Evolutionary conservation across 208 protist species (phyloP).

Genomic region (Wallacemonas sp.): DNA sequence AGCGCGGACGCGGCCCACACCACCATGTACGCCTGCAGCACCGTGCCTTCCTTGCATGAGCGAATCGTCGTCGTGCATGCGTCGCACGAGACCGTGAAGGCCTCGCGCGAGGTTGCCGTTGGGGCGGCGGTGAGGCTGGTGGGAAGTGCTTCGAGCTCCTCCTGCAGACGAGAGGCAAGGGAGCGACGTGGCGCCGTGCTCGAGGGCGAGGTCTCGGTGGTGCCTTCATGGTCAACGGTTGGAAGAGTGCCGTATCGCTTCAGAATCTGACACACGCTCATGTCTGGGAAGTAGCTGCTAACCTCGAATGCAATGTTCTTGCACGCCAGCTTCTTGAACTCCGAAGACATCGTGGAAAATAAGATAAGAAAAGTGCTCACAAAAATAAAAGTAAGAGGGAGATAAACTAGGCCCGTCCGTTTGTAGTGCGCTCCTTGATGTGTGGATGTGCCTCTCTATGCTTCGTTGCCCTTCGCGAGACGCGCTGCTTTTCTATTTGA

Average conservation of each 20-base stretch:
- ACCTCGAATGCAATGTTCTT: conserved; percentile 52
- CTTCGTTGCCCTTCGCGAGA: too few relatives aligned
- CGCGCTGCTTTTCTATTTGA: too few relatives aligned
- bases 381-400: conserved; percentile 12
- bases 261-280: conserved; percentile 40
- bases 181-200: conserved; percentile 5
- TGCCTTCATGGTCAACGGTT: conserved; percentile 9
- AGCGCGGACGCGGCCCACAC: conserved; percentile 64
- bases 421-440: too few relatives aligned
- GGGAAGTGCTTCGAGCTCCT: neutral
- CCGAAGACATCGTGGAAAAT: neutral
- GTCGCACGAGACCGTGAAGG: conserved; percentile 21
- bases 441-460: neutral
- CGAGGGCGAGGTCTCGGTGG: too few relatives aligned
- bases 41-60: conserved; percentile 31
- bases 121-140: neutral
- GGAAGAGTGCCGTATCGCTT: conserved; percentile 3
- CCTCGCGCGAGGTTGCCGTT: neutral
- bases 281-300: conserved; percentile 48
- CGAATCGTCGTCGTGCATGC: conserved; percentile 38
- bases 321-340: conserved; percentile 30
- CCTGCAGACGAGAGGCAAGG: conserved; percentile 23
- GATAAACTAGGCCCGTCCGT: too few relatives aligned
- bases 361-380: neutral
- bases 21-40: conserved; percentile 48